Conservation (phyloP, 2,329 filamentous ascomycete genomes). For the Cladobotryum protrusum region DNA sequence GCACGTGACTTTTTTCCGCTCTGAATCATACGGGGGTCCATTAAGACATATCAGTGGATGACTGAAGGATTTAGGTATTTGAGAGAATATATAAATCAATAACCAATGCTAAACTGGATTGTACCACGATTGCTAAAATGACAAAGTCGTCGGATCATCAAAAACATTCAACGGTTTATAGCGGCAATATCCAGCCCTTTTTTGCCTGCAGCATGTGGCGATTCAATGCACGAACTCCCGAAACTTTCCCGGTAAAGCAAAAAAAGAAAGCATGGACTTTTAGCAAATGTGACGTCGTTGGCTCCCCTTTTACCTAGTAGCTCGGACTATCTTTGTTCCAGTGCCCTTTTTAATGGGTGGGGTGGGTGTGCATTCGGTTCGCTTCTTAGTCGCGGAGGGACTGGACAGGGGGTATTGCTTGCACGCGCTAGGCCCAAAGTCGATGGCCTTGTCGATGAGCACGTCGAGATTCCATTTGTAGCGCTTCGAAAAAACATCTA, state of each 20-base stretch:
- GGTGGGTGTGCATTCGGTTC: neutral
- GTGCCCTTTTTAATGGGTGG: slow-evolving; percentile 1
- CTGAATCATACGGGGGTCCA: neutral
- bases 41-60: too few species aligned
- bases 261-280: too few species aligned
- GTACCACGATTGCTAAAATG: too few species aligned
- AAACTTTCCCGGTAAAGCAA: too few species aligned
- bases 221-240: too few species aligned
- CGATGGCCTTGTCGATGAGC: slow-evolving; percentile 27
- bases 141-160: too few species aligned
- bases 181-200: too few species aligned
- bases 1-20: slow-evolving; percentile 6
- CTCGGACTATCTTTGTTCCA: slow-evolving; percentile 10
- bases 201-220: too few species aligned
- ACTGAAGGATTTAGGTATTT: too few species aligned
- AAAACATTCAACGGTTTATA: too few species aligned
- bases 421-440: slow-evolving; percentile 28
- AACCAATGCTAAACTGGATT: too few species aligned
- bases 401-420: slow-evolving; percentile 9
- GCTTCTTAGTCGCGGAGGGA: slow-evolving; percentile 7
- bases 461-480: slow-evolving; percentile 28
- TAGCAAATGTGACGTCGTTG: slow-evolving; percentile 8
- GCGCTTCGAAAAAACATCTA: slow-evolving; percentile 29
- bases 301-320: neutral
- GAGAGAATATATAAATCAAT: too few species aligned